A percentile compares a stretch with the other conserved stretches of the same genome.
phyloP scores from a whole-genome alignment of 805 yeast genomes.

The Ogataea ganodermae region DNA sequence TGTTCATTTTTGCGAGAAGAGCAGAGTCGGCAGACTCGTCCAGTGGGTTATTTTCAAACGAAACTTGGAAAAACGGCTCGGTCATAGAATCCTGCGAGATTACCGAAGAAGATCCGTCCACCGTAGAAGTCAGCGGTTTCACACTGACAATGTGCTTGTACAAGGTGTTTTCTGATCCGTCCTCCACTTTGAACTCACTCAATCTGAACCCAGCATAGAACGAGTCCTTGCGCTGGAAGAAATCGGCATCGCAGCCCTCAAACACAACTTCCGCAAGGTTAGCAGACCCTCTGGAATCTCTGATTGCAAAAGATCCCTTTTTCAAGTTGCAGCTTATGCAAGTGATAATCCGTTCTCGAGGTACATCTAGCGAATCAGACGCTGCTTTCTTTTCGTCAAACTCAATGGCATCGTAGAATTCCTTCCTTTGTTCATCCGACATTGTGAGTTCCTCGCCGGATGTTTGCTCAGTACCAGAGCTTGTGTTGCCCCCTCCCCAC shows the following conservation, averaged over 20 bases:
- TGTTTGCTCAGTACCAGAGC: conserved; percentile 13
- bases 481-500: conserved; percentile 47
- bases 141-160: conserved; percentile 88
- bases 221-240: conserved; percentile 79
- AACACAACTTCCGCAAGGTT: conserved; percentile 77
- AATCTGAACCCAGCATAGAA: conserved; percentile 69
- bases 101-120: conserved; percentile 30
- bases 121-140: conserved; percentile 52
- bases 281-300: conserved; percentile 39
- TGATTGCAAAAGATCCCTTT: conserved; percentile 75
- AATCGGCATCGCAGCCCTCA: conserved; percentile 76
- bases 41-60: conserved; percentile 84
- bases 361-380: conserved; percentile 59
- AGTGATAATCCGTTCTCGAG: conserved; percentile 70
- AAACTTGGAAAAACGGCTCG: conserved; percentile 77
- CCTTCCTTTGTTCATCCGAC: conserved; percentile 86
- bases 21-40: conserved; percentile 83
- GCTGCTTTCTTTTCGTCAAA: conserved; percentile 66
- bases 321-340: conserved; percentile 68
- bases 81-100: conserved; percentile 13
- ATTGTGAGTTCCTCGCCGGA: conserved; percentile 46
- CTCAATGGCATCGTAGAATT: conserved; percentile 90
- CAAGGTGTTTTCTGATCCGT: conserved; percentile 76
- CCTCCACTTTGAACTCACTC: conserved; percentile 82
- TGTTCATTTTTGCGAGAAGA: conserved; percentile 69